Conservation (phyloP, 345 rosid species). For the Eucalyptus erythrocorys region DNA sequence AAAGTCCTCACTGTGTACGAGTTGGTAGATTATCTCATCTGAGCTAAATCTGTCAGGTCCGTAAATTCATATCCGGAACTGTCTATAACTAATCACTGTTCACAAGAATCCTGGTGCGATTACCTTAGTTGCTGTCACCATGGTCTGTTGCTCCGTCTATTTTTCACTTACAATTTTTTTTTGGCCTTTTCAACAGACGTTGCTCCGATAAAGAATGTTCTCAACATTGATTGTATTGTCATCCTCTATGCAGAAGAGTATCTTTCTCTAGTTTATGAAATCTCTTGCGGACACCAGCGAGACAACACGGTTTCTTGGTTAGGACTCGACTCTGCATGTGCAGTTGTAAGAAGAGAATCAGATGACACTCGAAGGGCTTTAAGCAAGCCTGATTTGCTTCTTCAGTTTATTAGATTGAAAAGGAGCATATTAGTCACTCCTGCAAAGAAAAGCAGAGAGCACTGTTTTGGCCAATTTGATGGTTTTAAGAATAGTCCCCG, state of each 20-base stretch:
- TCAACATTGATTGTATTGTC: neutral
- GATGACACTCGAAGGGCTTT: neutral
- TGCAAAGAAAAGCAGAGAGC: neutral
- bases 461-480: neutral
- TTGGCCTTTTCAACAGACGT: neutral
- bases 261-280: neutral
- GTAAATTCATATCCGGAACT: neutral
- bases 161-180: neutral
- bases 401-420: neutral
- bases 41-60: neutral
- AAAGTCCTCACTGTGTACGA: neutral
- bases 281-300: neutral
- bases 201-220: neutral
- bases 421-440: neutral
- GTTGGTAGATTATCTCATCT: neutral
- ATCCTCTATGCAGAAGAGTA: neutral
- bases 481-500: neutral
- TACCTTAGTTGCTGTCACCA: neutral
- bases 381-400: neutral
- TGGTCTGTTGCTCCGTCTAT: neutral
- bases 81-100: neutral
- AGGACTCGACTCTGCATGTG: neutral
- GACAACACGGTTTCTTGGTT: neutral
- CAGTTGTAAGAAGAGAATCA: neutral
- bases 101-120: neutral